These are phyloP conservation scores for Entomortierella lignicola DNA, from an alignment of 192 early-diverging fungal species.

Conservation along the genomic window DNA sequence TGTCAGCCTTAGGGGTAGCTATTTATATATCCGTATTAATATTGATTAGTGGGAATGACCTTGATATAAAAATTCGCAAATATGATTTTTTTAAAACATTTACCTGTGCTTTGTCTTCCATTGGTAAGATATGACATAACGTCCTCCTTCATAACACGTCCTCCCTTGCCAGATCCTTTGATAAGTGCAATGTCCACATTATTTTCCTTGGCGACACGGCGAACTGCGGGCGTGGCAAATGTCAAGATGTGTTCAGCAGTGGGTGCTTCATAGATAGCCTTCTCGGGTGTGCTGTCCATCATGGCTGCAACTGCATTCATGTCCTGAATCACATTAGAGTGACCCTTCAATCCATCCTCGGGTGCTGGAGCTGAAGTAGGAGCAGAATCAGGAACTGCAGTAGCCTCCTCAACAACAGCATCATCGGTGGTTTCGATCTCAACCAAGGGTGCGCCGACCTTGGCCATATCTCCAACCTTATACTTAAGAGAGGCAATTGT, in stretches of 20 bases:
- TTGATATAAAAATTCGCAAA: neutral
- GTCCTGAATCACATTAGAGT: slow-evolving; percentile 41
- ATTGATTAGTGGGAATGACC: too few species aligned
- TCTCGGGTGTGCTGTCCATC: slow-evolving; percentile 26
- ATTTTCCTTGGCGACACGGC: slow-evolving; percentile 85
- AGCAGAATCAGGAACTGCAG: slow-evolving; percentile 14
- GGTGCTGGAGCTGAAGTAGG: slow-evolving; percentile 15
- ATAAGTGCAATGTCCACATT: slow-evolving; percentile 79
- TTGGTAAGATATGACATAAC: slow-evolving; percentile 69
- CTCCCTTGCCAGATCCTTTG: slow-evolving; percentile 83
- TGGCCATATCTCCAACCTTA: slow-evolving; percentile 88
- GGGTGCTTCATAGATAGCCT: slow-evolving; percentile 12
- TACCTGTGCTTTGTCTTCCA: slow-evolving; percentile 40
- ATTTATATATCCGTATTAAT: neutral
- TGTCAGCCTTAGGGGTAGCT: slow-evolving; percentile 35
- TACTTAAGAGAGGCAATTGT: slow-evolving; percentile 84
- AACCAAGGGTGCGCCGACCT: slow-evolving; percentile 89
- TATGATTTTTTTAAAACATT: neutral
- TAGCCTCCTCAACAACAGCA: slow-evolving; percentile 32
- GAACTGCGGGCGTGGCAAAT: slow-evolving; percentile 91
- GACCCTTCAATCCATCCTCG: slow-evolving; percentile 30
- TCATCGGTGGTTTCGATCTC: slow-evolving; percentile 79
- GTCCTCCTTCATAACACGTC: slow-evolving; percentile 94
- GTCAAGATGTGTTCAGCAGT: slow-evolving; percentile 50
- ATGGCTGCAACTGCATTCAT: slow-evolving; percentile 49